These are phyloP conservation scores for Solanum etuberosum DNA, from an alignment of 257 asterid genomes.

Conservation along the genomic window DNA sequence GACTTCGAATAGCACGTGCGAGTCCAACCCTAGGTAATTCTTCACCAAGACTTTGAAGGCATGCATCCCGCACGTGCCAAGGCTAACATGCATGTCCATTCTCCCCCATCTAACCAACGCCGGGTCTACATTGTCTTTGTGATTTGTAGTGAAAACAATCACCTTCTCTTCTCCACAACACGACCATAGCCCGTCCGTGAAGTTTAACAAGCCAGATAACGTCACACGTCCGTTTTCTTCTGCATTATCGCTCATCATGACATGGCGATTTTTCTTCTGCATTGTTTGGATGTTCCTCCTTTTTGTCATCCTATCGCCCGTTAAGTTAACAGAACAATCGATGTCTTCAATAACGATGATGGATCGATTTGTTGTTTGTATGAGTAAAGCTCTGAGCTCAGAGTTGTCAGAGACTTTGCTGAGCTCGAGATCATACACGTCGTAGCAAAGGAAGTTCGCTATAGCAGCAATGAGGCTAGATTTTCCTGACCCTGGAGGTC, in stretches of 20 bases:
- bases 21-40: constrained; percentile 37
- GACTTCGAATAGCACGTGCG: constrained; percentile 25
- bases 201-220: constrained; percentile 42
- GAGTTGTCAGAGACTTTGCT: constrained; percentile 34
- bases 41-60: constrained; percentile 37
- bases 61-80: constrained; percentile 46
- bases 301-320: constrained; percentile 21
- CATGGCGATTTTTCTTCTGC: constrained; percentile 4
- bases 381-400: constrained; percentile 32
- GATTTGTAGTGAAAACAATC: constrained; percentile 34
- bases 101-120: constrained; percentile 50
- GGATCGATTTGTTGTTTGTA: constrained; percentile 40
- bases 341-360: constrained; percentile 52
- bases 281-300: not conserved
- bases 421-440: constrained; percentile 49
- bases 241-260: not conserved
- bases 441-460: constrained; percentile 38
- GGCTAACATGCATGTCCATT: constrained; percentile 56
- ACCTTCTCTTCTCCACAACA: constrained; percentile 35
- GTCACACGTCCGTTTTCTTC: constrained; percentile 31
- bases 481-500: constrained; percentile 55
- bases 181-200: constrained; percentile 45
- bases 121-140: constrained; percentile 30
- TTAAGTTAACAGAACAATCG: constrained; percentile 40
- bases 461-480: constrained; percentile 60